Conservation (phyloP, 2,329 filamentous ascomycete species). For the Alternaria rosae region DNA sequence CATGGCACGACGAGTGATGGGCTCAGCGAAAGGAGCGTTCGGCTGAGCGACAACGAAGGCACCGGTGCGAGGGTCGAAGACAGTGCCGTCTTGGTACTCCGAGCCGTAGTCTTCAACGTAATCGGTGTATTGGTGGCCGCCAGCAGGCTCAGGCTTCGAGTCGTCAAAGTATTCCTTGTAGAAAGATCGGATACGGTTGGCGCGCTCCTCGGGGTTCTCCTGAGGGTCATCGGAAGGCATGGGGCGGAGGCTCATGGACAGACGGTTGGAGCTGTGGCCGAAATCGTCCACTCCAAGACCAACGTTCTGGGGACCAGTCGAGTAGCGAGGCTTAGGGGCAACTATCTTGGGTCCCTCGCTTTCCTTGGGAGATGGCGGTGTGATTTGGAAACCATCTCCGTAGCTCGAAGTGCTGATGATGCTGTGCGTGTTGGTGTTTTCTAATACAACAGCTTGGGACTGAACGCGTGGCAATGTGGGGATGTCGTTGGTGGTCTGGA, state of each 20-base stretch:
- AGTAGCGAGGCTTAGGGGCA: conserved; percentile 41
- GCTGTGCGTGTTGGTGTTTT: conserved; percentile 45
- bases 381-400: conserved; percentile 61
- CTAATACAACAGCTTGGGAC: conserved; percentile 47
- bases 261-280: conserved; percentile 54
- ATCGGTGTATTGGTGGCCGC: conserved; percentile 50
- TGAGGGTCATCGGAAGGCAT: conserved; percentile 85
- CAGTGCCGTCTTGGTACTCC: conserved; percentile 69
- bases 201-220: conserved; percentile 91
- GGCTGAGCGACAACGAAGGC: conserved; percentile 65
- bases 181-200: conserved; percentile 96
- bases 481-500: conserved; percentile 27
- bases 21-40: conserved; percentile 75
- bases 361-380: conserved; percentile 52
- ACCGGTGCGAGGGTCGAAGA: conserved; percentile 65
- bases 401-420: conserved; percentile 62
- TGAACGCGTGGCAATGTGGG: conserved; percentile 40
- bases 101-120: conserved; percentile 81
- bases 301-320: conserved; percentile 20
- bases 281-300: conserved; percentile 43
- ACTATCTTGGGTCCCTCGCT: conserved; percentile 31
- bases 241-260: conserved; percentile 75
- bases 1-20: conserved; percentile 89
- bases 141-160: conserved; percentile 60
- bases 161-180: conserved; percentile 99